Evolutionary conservation across 495 filamentous ascomycete genomes (phyloP).

Genomic region (Penicillium turbatum): DNA sequence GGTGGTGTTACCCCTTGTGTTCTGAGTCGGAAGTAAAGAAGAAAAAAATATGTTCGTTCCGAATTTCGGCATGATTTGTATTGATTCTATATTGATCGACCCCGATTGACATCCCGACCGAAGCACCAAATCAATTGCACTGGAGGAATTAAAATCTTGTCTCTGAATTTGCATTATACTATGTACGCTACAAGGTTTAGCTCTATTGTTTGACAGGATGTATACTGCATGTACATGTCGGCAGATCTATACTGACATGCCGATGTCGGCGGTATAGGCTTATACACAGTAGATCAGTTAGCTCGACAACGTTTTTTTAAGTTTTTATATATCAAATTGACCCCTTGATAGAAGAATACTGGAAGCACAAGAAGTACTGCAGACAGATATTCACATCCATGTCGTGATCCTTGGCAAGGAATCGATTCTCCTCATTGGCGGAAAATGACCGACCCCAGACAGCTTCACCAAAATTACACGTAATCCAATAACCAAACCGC

Average conservation of each 20-base stretch:
- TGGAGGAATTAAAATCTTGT: neutral
- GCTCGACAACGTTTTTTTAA: too few relatives aligned
- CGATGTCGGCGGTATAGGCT: neutral
- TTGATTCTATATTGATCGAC: neutral
- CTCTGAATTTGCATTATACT: neutral
- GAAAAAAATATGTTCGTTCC: conserved; percentile 1
- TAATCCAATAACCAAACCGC: neutral
- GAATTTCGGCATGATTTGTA: conserved; percentile 2
- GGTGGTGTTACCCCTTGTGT: conserved; percentile 1
- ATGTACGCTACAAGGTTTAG: neutral
- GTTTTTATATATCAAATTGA: too few relatives aligned
- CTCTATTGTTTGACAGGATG: neutral
- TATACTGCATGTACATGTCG: conserved; percentile 3
- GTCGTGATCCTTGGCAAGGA: conserved; percentile 14
- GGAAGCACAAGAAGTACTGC: too few relatives aligned
- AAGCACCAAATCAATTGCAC: neutral
- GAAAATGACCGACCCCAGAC: neutral
- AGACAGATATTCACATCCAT: neutral
- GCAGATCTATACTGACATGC: neutral
- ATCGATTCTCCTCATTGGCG: conserved; percentile 1
- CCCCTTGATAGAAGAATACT: too few relatives aligned
- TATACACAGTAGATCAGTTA: too few relatives aligned
- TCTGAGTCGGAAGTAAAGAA: neutral
- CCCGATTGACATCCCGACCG: conserved; percentile 5
- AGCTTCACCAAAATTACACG: neutral